phyloP scores from a whole-genome alignment of 225 moss, liverwort and hornwort genomes.

The Pseudisothecium myosuroides region DNA sequence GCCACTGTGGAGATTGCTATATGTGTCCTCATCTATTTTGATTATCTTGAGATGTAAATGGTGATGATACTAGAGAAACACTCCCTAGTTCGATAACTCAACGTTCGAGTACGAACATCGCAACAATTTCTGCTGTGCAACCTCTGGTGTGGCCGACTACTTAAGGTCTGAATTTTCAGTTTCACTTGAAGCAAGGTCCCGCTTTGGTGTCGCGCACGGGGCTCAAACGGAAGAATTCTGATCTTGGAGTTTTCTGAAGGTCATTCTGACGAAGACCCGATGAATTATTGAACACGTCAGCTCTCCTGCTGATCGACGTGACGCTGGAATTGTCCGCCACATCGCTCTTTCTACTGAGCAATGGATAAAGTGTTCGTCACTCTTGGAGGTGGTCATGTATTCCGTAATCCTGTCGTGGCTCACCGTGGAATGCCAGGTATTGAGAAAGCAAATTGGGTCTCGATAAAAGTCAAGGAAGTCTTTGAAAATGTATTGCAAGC shows the following conservation, averaged over 20 bases:
- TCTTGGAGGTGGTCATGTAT: neutral
- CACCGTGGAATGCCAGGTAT: neutral
- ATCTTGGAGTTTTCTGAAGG: neutral
- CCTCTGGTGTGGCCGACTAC: neutral
- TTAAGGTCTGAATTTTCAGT: no score
- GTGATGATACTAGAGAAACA: neutral
- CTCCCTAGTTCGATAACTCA: neutral
- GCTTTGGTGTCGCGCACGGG: neutral
- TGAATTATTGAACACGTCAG: no score
- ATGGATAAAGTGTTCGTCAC: neutral
- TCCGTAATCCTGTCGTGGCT: neutral
- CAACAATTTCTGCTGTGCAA: neutral
- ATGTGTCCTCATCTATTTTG: neutral
- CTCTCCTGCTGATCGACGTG: neutral
- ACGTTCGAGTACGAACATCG: accelerated
- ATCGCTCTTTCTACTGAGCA: neutral
- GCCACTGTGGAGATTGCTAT: neutral
- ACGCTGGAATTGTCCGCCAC: neutral
- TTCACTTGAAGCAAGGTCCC: neutral
- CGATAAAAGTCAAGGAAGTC: neutral
- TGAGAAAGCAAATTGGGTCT: neutral
- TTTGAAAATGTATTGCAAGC: neutral
- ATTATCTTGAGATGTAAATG: neutral
- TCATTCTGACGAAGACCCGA: accelerated
- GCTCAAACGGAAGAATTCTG: neutral